Base-by-base conservation (phyloP, 2,329 filamentous ascomycete species). In the Dactylellina leptospora region DNA sequence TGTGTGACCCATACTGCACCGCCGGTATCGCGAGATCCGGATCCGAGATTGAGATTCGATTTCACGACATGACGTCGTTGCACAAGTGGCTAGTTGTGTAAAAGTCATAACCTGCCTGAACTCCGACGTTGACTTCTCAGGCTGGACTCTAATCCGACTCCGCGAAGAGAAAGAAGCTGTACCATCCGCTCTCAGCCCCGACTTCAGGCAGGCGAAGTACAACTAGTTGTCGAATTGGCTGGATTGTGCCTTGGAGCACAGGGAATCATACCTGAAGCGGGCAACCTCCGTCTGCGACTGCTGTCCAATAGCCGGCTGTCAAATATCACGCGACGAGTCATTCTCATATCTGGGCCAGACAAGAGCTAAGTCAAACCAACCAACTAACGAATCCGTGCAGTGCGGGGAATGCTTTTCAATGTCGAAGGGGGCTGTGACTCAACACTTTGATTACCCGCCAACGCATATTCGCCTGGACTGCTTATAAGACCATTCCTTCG, bases 301-400 rank as follows among this genome's bases (percentile, higher is more conserved):
- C n/a, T n/a, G n/a, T n/a, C 48, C 48, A 53, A 53, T 53, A 33
- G 30, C 48, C 18, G 30, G 27, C n/a, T n/a, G n/a, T n/a, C n/a
- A n/a, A n/a, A 22, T 22, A 55, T 55, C 51, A 55, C 51, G 51
- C 51, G 61, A 66, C 61, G 61, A 66, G 61, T 66, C 61, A 66
- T 66, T 66, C 36, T 33, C 28, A 11, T 6, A 33, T 33, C 11
- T 6, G 11, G 11, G 28, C 28, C 28, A 33, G 28, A 33, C 6
- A 33, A 33, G 11, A 40, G 4, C 6, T 4, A 40, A 16, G 18
- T 5, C 36, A 40, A 33, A 40, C 30, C 30, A 36, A 9, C 30
- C 36, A 40, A n/a, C n/a, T 33, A 33, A 33, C 30, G 30, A 33
- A 13, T 33, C 6, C 6, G 13, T 33, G 13, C 13, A 45, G 40